A percentile compares a stretch with the other conserved stretches of the same genome.
These are phyloP conservation scores for Infundibulicybe gibba DNA, from an alignment of 768 basidiomycete genomes.

Conservation along the genomic window DNA sequence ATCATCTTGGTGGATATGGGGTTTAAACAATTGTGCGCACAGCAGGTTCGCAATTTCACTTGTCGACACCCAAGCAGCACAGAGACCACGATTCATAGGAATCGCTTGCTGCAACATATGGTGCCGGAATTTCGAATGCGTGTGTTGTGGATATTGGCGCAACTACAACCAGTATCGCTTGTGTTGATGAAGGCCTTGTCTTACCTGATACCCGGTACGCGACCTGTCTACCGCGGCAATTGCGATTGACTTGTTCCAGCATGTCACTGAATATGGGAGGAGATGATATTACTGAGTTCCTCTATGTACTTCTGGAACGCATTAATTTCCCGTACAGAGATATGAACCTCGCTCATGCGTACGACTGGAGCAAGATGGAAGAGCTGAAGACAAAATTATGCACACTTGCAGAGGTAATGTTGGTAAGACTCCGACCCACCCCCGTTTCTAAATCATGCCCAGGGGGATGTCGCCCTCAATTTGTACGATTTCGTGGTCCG, in stretches of 20 bases:
- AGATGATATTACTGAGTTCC: constrained; percentile 91
- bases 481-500: constrained; percentile 89
- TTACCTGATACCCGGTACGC: constrained; percentile 80
- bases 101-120: constrained; percentile 89
- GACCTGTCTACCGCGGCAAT: background rate
- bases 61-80: background rate
- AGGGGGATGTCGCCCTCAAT: constrained; percentile 90
- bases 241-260: constrained; percentile 28
- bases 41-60: constrained; percentile 58
- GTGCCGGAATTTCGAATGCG: constrained; percentile 90
- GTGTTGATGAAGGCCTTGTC: constrained; percentile 92
- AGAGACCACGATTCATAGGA: constrained; percentile 49
- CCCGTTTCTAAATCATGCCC: constrained; percentile 2
- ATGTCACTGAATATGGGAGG: constrained; percentile 87
- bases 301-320: constrained; percentile 72
- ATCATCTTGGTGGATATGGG: constrained; percentile 76
- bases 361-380: constrained; percentile 92
- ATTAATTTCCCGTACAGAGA: constrained; percentile 89
- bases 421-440: constrained; percentile 2
- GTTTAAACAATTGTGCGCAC: constrained; percentile 90
- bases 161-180: constrained; percentile 77
- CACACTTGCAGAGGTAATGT: constrained; percentile 80
- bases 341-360: constrained; percentile 67
- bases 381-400: constrained; percentile 84
- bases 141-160: constrained; percentile 97